These are phyloP conservation scores for Solanum medicagineum DNA, from an alignment of 257 asterid species.

Conservation along the genomic window DNA sequence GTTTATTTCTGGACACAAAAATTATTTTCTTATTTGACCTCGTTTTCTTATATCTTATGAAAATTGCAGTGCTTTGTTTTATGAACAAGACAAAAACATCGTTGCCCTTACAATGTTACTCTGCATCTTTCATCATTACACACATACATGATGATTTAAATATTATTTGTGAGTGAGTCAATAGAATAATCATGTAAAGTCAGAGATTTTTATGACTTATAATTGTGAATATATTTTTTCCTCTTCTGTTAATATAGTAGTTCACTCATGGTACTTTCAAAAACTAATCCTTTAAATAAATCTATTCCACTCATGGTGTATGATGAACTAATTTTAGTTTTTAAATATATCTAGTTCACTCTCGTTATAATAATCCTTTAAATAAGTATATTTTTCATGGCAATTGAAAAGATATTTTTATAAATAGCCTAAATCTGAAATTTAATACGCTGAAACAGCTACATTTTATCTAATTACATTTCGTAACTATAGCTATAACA, in stretches of 20 bases:
- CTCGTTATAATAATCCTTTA: neutral
- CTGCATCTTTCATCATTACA: neutral
- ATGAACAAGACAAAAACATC: neutral
- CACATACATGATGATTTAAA: no score
- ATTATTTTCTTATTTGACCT: neutral
- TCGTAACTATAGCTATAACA: no score
- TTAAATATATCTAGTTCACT: neutral
- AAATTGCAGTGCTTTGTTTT: neutral
- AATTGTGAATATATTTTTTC: neutral
- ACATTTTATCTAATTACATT: no score
- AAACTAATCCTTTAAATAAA: neutral
- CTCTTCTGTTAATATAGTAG: neutral
- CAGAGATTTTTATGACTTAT: neutral
- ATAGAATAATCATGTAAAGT: no score
- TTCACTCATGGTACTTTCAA: neutral
- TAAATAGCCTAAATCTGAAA: no score
- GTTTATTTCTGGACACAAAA: neutral
- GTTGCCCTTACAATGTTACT: neutral
- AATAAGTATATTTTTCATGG: neutral
- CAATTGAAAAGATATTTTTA: no score
- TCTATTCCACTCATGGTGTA: neutral
- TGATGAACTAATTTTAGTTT: neutral
- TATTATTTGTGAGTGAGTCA: no score
- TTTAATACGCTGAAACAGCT: no score
- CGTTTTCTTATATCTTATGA: neutral